These are phyloP conservation scores for Sutorius eximius DNA, from an alignment of 1,284 basidiomycete species.

Conservation along the genomic window DNA sequence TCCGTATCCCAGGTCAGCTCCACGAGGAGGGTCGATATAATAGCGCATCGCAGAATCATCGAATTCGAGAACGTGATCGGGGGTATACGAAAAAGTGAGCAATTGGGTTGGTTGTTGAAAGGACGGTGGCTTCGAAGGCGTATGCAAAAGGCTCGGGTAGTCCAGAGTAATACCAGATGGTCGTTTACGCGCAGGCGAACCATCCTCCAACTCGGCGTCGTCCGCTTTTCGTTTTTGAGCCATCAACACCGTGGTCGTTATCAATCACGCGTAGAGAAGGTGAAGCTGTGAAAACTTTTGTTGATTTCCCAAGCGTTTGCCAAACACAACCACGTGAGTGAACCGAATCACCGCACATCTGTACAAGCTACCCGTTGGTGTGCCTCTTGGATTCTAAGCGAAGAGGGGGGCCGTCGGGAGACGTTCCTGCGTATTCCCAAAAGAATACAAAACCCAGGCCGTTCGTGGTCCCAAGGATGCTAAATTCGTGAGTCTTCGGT, in stretches of 20 bases:
- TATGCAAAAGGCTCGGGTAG: conserved; percentile 32
- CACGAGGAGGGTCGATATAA: conserved; percentile 61
- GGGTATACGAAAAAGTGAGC: conserved; percentile 66
- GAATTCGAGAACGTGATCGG: conserved; percentile 56
- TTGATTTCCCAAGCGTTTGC: conserved; percentile 27
- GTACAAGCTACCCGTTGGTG: background rate
- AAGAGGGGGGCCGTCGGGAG: too few relatives aligned
- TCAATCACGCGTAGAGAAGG: background rate
- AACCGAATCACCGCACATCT: background rate
- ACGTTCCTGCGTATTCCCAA: background rate
- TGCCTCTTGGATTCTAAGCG: background rate
- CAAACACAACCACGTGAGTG: conserved; percentile 25
- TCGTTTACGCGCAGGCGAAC: conserved; percentile 2
- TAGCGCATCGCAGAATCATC: conserved; percentile 68
- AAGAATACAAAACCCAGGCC: background rate
- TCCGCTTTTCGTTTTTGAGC: conserved; percentile 28
- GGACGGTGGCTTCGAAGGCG: conserved; percentile 38
- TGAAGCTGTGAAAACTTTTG: conserved; percentile 11
- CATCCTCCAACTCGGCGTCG: conserved; percentile 18
- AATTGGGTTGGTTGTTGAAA: conserved; percentile 64
- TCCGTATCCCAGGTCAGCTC: conserved; percentile 62
- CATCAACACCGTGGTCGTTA: conserved; percentile 14
- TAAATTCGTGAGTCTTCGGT: background rate
- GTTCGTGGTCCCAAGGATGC: background rate
- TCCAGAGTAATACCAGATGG: conserved; percentile 15